Evolutionary conservation across 495 filamentous ascomycete species (phyloP), one percentile per base, ranked within the genome.

Genomic region (Neurospora pannonica): DNA sequence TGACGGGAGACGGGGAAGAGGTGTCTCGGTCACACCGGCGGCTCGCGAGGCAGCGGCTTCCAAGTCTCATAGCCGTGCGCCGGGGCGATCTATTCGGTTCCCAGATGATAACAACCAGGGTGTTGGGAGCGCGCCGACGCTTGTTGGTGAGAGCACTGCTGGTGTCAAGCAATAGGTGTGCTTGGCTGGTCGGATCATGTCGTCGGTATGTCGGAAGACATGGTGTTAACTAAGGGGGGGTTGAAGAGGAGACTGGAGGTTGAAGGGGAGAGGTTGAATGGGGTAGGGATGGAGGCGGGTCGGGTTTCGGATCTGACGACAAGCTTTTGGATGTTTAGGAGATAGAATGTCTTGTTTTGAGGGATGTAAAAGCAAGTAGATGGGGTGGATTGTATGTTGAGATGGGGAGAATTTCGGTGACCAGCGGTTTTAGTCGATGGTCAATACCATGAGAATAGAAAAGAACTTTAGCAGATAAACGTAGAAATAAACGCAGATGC

Each of bases 71-170:
- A 60, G 62, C 37, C 70, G 42, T 73, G 72, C 36, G 42, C 48
- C 28, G 4, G 71, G 76, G 4, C 74, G 85, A 71, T 83, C 82
- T 11, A 83, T 87, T 73, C 82, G 83, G 6, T 86, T 87, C 70
- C 84, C 83, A 8, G 85, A 87, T 71, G 85, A 86, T 39, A 28
- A 38, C 43, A 15, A 62, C 73, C 9, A 48, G 70, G 19, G 48
- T 48, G 1, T 3, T 39, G 54, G 54, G 28, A 67, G 54, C 15
- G 28, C 31, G 15, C 54, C 54, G 6, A 67, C 28, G 28, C 54
- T 34, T 67, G 54, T 34, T 17, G 54, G 28, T 31, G 28, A 28
- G 28, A 67, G 7, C 15, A 36, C 54, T 4, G 54, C 15, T 31
- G 28, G 24, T 67, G 7, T 67, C 54, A 67, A 67, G 4, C 54